phyloP scores from a whole-genome alignment of 805 yeast genomes.

The Metschnikowia bowlesiae region DNA sequence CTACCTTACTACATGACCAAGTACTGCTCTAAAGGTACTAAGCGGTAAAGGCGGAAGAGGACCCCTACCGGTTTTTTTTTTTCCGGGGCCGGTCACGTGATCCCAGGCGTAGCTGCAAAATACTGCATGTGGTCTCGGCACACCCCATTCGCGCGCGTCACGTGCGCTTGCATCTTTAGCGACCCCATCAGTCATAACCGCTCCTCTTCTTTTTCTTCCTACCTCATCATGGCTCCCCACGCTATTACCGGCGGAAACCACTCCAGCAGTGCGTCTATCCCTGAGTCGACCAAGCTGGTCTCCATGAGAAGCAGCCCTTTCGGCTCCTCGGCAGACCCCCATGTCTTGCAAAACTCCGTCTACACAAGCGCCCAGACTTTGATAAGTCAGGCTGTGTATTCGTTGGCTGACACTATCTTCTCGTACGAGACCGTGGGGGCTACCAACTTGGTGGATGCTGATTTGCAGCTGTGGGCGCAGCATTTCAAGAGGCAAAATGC shows the following conservation, averaged over 20 bases:
- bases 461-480: constrained; percentile 56
- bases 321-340: constrained; percentile 58
- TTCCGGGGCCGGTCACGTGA: background rate
- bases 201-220: background rate
- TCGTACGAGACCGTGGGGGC: constrained; percentile 59
- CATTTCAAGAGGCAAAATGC: constrained; percentile 48
- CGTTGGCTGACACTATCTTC: constrained; percentile 52
- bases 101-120: background rate
- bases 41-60: no score
- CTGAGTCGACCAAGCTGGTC: constrained; percentile 9
- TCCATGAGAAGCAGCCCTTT: constrained; percentile 42
- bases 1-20: no score
- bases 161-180: constrained; percentile 13
- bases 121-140: background rate
- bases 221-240: constrained; percentile 10
- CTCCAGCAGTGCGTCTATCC: constrained; percentile 5
- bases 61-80: background rate
- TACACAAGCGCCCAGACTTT: constrained; percentile 55
- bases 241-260: constrained; percentile 4
- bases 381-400: constrained; percentile 51
- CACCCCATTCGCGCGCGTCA: constrained; percentile 7
- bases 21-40: no score
- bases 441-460: constrained; percentile 55
- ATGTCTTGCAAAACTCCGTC: constrained; percentile 41
- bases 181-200: background rate